Evolutionary conservation across 306 rosid genomes (phyloP).

Genomic region (Corylus heterophylla): DNA sequence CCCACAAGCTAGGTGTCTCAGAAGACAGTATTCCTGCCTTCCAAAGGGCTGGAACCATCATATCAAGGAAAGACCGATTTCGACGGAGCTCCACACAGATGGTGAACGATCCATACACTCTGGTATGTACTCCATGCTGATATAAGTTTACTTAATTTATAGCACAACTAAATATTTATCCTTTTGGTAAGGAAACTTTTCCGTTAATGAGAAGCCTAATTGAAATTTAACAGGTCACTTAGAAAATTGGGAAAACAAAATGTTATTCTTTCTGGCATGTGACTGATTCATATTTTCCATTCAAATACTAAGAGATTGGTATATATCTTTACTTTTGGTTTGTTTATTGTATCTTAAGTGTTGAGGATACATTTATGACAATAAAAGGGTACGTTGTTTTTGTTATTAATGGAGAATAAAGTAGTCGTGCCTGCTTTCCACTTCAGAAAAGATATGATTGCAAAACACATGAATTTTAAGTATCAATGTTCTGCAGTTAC

Average conservation of each 20-base stretch:
- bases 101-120: conserved; percentile 87
- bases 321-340: not conserved
- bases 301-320: not conserved
- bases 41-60: conserved; percentile 87
- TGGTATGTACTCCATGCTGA: conserved; percentile 57
- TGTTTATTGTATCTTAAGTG: not conserved
- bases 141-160: not conserved
- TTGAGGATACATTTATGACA: not conserved
- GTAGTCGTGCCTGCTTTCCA: not conserved
- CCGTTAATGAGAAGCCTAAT: not conserved
- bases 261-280: not conserved
- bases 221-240: not conserved
- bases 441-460: not conserved
- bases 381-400: not conserved
- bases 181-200: not conserved
- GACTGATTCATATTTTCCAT: not conserved
- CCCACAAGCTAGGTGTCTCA: conserved; percentile 65
- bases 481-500: no score
- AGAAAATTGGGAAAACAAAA: not conserved
- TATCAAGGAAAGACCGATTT: conserved; percentile 85
- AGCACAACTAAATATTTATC: not conserved
- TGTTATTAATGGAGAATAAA: not conserved
- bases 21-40: conserved; percentile 89
- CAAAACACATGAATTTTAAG: not conserved
- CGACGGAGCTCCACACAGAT: conserved; percentile 96